Evolutionary conservation across 805 yeast species (phyloP).

Genomic region (Schizosaccharomyces lindneri): DNA sequence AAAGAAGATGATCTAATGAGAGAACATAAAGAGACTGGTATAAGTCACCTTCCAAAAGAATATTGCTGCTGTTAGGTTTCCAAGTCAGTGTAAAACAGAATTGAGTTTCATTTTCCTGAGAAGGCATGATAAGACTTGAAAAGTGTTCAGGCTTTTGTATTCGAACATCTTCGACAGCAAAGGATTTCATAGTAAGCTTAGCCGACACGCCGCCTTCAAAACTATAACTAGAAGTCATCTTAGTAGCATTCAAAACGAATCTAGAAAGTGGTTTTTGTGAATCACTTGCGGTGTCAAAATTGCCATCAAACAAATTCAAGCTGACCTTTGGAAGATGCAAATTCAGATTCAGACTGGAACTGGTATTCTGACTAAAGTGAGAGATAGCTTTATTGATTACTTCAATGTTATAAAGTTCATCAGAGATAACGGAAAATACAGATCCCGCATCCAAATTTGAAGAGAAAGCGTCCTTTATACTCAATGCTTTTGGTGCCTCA

Average conservation of each 20-base stretch:
- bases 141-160: background rate
- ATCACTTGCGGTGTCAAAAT: background rate
- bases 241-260: background rate
- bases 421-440: background rate
- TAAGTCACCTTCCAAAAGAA: background rate
- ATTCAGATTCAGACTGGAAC: background rate
- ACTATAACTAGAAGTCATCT: background rate
- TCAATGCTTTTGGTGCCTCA: background rate
- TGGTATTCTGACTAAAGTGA: background rate
- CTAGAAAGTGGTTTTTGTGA: background rate
- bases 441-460: background rate
- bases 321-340: background rate
- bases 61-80: background rate
- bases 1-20: background rate
- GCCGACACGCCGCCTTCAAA: background rate
- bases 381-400: background rate
- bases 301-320: background rate
- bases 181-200: background rate
- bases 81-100: background rate
- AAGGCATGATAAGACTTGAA: background rate
- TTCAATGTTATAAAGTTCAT: background rate
- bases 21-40: background rate
- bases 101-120: background rate
- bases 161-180: background rate
- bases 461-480: background rate